Conservation (phyloP, 345 rosid genomes). For the Eucalyptus paniculata region DNA sequence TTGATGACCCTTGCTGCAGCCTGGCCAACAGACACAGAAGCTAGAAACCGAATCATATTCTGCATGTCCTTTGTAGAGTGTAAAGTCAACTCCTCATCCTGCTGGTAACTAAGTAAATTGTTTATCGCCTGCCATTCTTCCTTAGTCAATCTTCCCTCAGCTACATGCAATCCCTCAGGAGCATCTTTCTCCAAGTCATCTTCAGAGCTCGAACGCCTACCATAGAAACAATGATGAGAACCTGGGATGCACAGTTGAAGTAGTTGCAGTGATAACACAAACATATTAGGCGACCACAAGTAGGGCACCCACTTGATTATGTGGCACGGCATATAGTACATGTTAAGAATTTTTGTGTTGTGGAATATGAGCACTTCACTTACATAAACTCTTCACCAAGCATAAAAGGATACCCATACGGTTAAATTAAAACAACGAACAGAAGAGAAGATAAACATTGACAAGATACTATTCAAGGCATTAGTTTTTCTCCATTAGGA, state of each 20-base stretch:
- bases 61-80: constrained; percentile 77
- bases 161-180: constrained; percentile 28
- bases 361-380: not conserved
- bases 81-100: constrained; percentile 52
- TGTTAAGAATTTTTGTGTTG: not conserved
- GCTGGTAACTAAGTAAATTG: constrained; percentile 85
- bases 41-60: constrained; percentile 66
- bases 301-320: not conserved
- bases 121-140: constrained; percentile 97
- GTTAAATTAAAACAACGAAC: not conserved
- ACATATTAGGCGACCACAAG: not conserved
- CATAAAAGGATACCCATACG: not conserved
- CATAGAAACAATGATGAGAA: not conserved
- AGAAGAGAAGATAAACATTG: not conserved
- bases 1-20: constrained; percentile 83
- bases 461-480: not conserved
- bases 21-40: constrained; percentile 66
- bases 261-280: not conserved
- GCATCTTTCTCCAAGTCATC: constrained; percentile 32
- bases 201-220: constrained; percentile 54
- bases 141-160: constrained; percentile 69
- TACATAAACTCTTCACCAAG: not conserved
- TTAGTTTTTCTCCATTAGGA: not conserved
- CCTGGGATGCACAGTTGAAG: not conserved
- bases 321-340: not conserved